Conservation (phyloP, 2,329 filamentous ascomycete genomes). For the Pyricularia sp. region DNA sequence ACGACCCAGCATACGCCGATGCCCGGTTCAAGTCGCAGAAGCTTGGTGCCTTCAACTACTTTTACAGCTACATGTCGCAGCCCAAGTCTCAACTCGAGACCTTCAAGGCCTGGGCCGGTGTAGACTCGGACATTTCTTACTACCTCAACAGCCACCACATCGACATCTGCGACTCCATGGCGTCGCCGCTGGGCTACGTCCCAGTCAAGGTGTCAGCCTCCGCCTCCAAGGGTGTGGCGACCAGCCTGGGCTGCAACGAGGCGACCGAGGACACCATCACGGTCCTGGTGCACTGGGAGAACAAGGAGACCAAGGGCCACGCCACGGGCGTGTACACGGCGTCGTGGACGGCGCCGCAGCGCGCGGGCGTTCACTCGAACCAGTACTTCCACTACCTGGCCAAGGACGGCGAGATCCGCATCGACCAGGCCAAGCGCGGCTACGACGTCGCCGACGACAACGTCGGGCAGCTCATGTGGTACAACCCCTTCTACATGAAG, state of each 20-base stretch:
- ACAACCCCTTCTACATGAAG: conserved; percentile 93
- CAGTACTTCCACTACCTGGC: conserved; percentile 97
- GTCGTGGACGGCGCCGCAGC: conserved; percentile 88
- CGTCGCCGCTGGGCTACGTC: conserved; percentile 59
- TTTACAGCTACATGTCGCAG: conserved; percentile 95
- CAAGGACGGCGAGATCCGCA: conserved; percentile 71
- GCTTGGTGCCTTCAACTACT: conserved; percentile 95
- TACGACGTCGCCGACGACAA: conserved; percentile 89
- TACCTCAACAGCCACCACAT: conserved; percentile 95
- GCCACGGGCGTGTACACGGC: conserved; percentile 89
- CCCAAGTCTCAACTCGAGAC: conserved; percentile 86
- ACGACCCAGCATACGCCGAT: conserved; percentile 86
- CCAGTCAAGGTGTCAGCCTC: conserved; percentile 73
- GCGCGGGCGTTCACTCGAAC: conserved; percentile 89
- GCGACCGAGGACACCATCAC: conserved; percentile 92
- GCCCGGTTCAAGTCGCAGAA: conserved; percentile 66
- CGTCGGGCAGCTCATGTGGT: conserved; percentile 64
- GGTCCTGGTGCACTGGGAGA: conserved; percentile 79
- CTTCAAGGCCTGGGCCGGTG: conserved; percentile 89
- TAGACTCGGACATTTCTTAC: conserved; percentile 89
- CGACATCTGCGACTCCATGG: conserved; percentile 89
- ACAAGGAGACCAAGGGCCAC: conserved; percentile 55
- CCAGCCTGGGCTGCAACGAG: conserved; percentile 65
- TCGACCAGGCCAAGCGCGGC: conserved; percentile 84
- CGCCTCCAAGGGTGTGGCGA: conserved; percentile 70